Percentiles rank a stretch among this genome's conserved stretches.
Conservation (phyloP, 2,329 filamentous ascomycete genomes). For the Colletotrichum kahawae region DNA sequence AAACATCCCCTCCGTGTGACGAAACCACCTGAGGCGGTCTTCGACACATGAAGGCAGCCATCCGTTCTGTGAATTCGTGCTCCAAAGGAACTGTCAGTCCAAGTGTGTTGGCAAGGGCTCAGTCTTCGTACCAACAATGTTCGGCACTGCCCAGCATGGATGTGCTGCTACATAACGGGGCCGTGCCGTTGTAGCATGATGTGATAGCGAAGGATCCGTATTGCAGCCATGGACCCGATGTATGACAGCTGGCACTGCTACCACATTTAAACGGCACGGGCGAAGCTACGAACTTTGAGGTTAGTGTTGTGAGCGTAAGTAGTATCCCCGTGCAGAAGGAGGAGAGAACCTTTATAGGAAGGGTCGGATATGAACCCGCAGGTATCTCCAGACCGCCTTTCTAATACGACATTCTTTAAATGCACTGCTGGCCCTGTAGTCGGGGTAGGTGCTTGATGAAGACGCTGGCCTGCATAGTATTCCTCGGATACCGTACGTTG, state of each 20-base stretch:
- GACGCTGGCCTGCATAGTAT: accelerated
- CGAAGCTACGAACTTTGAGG: background rate
- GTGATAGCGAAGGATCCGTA: background rate
- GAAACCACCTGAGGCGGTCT: background rate
- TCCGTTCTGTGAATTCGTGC: background rate
- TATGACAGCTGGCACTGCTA: background rate
- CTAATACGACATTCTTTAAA: background rate
- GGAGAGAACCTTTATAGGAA: accelerated
- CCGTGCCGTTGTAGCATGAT: background rate
- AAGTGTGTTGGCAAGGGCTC: background rate
- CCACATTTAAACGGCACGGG: background rate
- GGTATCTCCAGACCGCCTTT: background rate
- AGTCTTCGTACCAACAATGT: accelerated
- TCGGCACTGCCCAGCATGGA: background rate
- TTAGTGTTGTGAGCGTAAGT: accelerated
- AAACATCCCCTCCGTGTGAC: background rate
- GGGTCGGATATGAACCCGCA: background rate
- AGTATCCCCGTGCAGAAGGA: background rate
- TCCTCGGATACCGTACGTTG: background rate
- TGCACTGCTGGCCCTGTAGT: background rate
- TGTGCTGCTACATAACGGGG: background rate
- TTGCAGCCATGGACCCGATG: accelerated
- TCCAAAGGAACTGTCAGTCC: background rate
- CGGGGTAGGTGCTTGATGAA: accelerated
- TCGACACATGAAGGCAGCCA: background rate